Evolutionary conservation across 768 basidiomycete genomes (phyloP).

Genomic region (Polyporus arcularius): DNA sequence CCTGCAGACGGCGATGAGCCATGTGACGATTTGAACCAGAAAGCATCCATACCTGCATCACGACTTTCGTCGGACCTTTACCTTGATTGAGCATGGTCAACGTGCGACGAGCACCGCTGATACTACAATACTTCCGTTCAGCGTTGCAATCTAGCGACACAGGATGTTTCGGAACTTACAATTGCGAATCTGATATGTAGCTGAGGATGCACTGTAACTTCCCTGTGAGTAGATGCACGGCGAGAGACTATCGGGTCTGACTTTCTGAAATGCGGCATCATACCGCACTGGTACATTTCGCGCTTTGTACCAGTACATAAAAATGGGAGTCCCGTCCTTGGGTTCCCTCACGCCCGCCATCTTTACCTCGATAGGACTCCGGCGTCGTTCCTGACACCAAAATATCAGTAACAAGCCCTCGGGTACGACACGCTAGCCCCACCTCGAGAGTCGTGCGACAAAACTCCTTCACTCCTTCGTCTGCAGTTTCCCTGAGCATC

Average conservation of each 20-base stretch:
- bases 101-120: conserved; percentile 53
- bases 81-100: conserved; percentile 43
- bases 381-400: conserved; percentile 56
- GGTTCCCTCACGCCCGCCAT: conserved; percentile 46
- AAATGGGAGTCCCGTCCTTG: conserved; percentile 49
- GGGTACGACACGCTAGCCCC: not conserved
- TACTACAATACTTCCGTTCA: conserved; percentile 39
- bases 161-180: conserved; percentile 48
- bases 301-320: conserved; percentile 83
- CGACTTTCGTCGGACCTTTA: conserved; percentile 42
- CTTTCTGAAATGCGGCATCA: conserved; percentile 77
- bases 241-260: conserved; percentile 25
- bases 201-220: conserved; percentile 68
- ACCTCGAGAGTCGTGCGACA: conserved; percentile 22
- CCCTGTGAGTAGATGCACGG: not conserved
- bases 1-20: conserved; percentile 37
- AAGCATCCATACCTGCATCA: conserved; percentile 58
- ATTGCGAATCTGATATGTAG: conserved; percentile 77
- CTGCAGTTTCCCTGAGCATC: conserved; percentile 37
- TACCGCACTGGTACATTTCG: conserved; percentile 60
- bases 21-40: not conserved
- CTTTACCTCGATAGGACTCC: conserved; percentile 71
- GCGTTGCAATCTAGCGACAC: not conserved
- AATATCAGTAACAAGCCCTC: not conserved
- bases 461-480: conserved; percentile 37